Base-by-base conservation (phyloP, 2,329 filamentous ascomycete genomes). In the Sporothrix curviconia region DNA sequence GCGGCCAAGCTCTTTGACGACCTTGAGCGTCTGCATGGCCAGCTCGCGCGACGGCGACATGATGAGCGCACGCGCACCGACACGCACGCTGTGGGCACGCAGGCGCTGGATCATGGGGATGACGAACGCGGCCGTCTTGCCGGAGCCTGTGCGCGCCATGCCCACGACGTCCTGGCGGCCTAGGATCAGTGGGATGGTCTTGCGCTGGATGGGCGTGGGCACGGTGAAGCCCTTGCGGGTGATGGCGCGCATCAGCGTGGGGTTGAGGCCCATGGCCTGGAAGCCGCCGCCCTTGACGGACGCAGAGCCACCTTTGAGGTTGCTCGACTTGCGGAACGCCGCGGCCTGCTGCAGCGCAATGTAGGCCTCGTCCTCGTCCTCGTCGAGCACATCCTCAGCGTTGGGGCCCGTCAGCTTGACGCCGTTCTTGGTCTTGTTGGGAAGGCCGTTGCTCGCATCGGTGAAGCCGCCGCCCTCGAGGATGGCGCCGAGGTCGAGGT, bases 141-240 rank as follows among this genome's bases (percentile, higher is more conserved):
- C 94, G 19, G 92, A 97, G 69, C 94, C 94, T n/a, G 95, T 99
- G 64, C 95, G 82, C 7, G 94, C 94, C 94, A 99, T 99, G 64
- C 92, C 95, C 24, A 99, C 92, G n/a, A 97, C 89, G 79, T 99
- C 94, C 73, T 91, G 89, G 55, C 87, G 83, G 61, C 95, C 89
- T 65, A 97, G 78, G 56, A 99, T 84, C 56, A 97, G 78, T 4
- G 94, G 95, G 49, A 99, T 96, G 2, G 94, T 90, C 73, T 97
- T 97, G 64, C 94, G 84, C 76, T 99, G 94, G 71, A 99, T 99
- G 0, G 94, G 94, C 0, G 94, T 99, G 4, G 95, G 95, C 3
- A 97, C 90, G 0, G 88, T 90, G 73, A 96, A 99, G 15, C 94
- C 95, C 74, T 97, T 99, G 65, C 89, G 83, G 12, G 89, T 83